Base-by-base conservation (phyloP, 306 rosid species). In the Coriaria nepalensis region DNA sequence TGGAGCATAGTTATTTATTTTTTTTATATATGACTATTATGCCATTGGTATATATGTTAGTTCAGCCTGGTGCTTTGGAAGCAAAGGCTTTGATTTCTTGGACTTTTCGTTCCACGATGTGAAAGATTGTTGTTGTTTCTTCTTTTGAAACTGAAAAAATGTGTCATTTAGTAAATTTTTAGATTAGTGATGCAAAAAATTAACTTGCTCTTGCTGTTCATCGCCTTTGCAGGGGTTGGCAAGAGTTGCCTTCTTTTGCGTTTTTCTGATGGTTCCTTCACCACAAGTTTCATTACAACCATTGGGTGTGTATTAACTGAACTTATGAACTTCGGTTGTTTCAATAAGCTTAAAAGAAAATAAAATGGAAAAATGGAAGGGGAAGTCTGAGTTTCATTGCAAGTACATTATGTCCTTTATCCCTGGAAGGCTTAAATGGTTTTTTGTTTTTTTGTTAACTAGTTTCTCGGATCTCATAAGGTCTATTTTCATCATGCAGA, bases 201-300 rank as follows among this genome's bases (percentile, higher is more conserved):
- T n/a, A 10, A 43, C 2, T 10, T n/a, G 4, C 34, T 4, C 54
- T 45, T 36, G 9, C 13, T 56, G 50, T 35, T 63, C 5, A 50
- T 60, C 37, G 57, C 45, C 20, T 63, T 53, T 71, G 68, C 79
- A 90, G 97, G 97, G 60, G 97, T 90, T 56, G 97, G 97, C 58
- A 90, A 84, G 87, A 90, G 97, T 81, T 90, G 95, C 55, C 83
- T 90, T 57, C 97, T 84, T 69, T 73, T 90, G 65, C 94, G 97
- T 42, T 90, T 90, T 78, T 81, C 97, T 2, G 97, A 90, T 64
- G 93, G 95, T 34, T 84, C 93, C 64, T 90, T 90, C 73, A 81
- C 92, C 47, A 90, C 95, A 42, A 90, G 84, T 73, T 90, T 84
- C 69, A 85, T 90, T 57, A 85, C 97, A 40, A 90, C 97, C 45